These are phyloP conservation scores for Suillus hirtellus DNA, from an alignment of 768 basidiomycete species.

Conservation along the genomic window DNA sequence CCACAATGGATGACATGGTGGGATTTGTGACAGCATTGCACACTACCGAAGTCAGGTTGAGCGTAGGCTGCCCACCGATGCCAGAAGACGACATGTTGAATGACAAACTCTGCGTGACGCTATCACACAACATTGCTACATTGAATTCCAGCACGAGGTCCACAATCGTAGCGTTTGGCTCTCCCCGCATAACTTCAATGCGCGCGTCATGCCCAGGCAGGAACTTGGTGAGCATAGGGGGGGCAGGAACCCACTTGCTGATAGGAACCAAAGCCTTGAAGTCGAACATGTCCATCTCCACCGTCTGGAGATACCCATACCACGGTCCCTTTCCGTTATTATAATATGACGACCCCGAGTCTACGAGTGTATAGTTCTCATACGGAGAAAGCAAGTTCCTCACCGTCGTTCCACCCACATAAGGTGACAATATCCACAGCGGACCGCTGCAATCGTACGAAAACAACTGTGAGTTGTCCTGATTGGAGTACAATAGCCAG, in stretches of 20 bases:
- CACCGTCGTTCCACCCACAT: constrained; percentile 43
- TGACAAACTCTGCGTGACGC: constrained; percentile 61
- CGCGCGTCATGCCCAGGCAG: constrained; percentile 86
- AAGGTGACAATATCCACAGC: constrained; percentile 83
- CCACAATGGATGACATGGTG: constrained; percentile 50
- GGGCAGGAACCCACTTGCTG: constrained; percentile 65
- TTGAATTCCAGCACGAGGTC: constrained; percentile 82
- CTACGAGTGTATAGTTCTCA: no score
- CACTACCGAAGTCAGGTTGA: constrained; percentile 41
- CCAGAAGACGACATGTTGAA: constrained; percentile 73
- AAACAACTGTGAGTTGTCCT: constrained; percentile 72
- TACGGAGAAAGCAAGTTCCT: no score
- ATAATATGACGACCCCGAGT: no score
- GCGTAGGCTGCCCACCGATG: constrained; percentile 53
- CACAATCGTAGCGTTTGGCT: constrained; percentile 55
- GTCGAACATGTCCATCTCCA: constrained; percentile 73
- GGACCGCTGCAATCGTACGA: constrained; percentile 54
- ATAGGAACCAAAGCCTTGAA: constrained; percentile 81
- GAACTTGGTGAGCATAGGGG: constrained; percentile 77
- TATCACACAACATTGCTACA: constrained; percentile 70
- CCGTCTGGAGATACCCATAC: constrained; percentile 43
- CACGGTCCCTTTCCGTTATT: no score
- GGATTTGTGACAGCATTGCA: constrained; percentile 55
- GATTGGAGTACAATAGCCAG: constrained; percentile 86
- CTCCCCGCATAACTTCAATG: constrained; percentile 39